Conservation (phyloP, 2,329 filamentous ascomycete genomes). For the Penicillium expansum region DNA sequence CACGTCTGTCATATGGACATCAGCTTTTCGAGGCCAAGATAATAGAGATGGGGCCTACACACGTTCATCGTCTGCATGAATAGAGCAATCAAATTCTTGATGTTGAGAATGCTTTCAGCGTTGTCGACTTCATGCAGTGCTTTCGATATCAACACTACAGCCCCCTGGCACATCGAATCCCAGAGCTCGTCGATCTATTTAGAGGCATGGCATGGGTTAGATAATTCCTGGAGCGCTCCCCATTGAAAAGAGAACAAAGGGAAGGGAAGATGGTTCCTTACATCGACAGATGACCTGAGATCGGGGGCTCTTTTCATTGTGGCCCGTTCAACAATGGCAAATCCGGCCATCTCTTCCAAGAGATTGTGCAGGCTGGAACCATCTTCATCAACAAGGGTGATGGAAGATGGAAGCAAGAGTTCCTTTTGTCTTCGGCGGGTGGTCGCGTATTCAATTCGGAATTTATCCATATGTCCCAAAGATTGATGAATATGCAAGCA, state of each 20-base stretch:
- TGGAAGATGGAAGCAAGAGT: constrained; percentile 70
- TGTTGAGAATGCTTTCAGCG: constrained; percentile 85
- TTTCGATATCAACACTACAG: constrained; percentile 76
- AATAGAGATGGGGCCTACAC: constrained; percentile 26
- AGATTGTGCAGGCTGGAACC: constrained; percentile 83
- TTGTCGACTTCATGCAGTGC: constrained; percentile 77
- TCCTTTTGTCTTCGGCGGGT: constrained; percentile 91
- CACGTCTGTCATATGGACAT: constrained; percentile 61
- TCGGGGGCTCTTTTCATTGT: constrained; percentile 86
- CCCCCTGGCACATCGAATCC: constrained; percentile 94
- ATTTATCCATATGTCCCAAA: constrained; percentile 85
- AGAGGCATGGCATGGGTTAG: background rate
- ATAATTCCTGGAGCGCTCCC: constrained; percentile 7
- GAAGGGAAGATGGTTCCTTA: constrained; percentile 43
- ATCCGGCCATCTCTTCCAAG: constrained; percentile 89
- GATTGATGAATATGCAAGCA: constrained; percentile 96
- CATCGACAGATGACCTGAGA: constrained; percentile 77
- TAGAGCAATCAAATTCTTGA: constrained; percentile 86
- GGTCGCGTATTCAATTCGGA: constrained; percentile 85
- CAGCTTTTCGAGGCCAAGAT: constrained; percentile 3
- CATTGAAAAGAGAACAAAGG: background rate
- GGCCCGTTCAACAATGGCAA: constrained; percentile 92
- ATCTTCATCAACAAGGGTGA: constrained; percentile 78
- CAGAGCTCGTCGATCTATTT: constrained; percentile 88
- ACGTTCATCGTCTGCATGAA: constrained; percentile 99